Conservation (phyloP, 2,329 filamentous ascomycete genomes). For the Microsporum ferrugineum region DNA sequence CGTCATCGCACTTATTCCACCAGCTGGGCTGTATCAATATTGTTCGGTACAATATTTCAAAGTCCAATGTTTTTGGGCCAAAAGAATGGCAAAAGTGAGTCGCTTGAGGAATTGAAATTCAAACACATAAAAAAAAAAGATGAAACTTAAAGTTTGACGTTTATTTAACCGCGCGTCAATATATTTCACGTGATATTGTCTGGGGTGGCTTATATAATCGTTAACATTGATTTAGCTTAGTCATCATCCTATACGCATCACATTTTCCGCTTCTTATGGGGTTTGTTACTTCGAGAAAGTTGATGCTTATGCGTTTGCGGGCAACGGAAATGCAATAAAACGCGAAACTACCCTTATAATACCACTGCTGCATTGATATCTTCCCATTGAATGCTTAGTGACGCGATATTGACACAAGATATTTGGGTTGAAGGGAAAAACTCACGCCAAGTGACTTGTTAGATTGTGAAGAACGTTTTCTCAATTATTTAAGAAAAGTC, state of each 20-base stretch:
- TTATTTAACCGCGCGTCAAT: background rate
- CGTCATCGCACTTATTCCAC: too few relatives aligned
- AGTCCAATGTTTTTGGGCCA: too few relatives aligned
- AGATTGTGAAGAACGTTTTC: background rate
- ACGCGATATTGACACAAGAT: background rate
- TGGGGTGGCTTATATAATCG: too few relatives aligned
- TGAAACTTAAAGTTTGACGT: conserved; percentile 17
- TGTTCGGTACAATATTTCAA: too few relatives aligned
- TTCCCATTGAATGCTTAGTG: background rate
- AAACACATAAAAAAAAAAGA: conserved; percentile 15
- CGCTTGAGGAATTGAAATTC: too few relatives aligned
- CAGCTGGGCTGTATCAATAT: too few relatives aligned
- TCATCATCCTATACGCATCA: too few relatives aligned
- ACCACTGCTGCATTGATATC: background rate
- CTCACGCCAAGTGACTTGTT: background rate
- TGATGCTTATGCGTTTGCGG: background rate
- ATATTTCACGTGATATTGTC: background rate
- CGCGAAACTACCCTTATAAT: background rate
- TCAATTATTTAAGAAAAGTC: background rate
- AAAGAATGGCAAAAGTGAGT: too few relatives aligned
- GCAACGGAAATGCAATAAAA: background rate
- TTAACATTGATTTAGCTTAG: too few relatives aligned
- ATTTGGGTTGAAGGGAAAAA: background rate
- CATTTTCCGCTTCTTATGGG: too few relatives aligned
- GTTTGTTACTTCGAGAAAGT: background rate